Evolutionary conservation across 1,284 basidiomycete species (phyloP), one percentile per base, ranked within the genome.

Genomic region (Macrocystidia cucumis): DNA sequence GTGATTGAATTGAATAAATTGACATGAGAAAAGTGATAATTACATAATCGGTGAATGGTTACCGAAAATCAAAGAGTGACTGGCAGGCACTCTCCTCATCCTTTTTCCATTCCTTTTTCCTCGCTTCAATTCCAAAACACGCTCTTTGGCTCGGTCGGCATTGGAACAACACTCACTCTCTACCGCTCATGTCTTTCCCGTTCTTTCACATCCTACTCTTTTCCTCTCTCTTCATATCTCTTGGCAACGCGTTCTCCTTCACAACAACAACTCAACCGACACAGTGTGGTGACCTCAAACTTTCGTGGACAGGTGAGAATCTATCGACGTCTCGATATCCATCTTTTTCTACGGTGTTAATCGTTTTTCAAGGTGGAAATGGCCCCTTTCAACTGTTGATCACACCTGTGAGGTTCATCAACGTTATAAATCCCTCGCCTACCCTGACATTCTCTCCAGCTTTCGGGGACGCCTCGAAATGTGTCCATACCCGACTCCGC

Each of bases 231-330:
- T 38, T 54, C 23, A 39, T 45, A 42, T 28, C 44, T 34, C 30
- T 55, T n/a, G 57, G 52, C 11, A 41, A 47, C 27, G 70, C 74
- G 22, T 83, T 84, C 58, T 70, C 59, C 26, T 75, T 77, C 45
- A 56, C 67, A 0, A 61, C 63, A 31, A 59, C 56, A 11, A 48
- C 61, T n/a, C n/a, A n/a, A 1, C 68, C 76, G 2, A 67, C 75
- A 0, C 57, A 77, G 50, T 87, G 83, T 48, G 80, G 72, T 44
- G 52, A 69, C 47, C 56, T 86, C 17, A 53, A 52, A 31, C 46
- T 87, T 33, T 60, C 67, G 21, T 86, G 82, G 81, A 62, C 63
- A 42, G 82, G 83, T 81, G 46, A 48, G 64, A 9, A 11, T 27
- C 5, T 20, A 17, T 12, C 12, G 34, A 3, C 8, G 4, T 24